A percentile compares a stretch with the other conserved stretches of the same genome.
Evolutionary conservation across 805 yeast genomes (phyloP).

Genomic region (Candida nonsorbophila): DNA sequence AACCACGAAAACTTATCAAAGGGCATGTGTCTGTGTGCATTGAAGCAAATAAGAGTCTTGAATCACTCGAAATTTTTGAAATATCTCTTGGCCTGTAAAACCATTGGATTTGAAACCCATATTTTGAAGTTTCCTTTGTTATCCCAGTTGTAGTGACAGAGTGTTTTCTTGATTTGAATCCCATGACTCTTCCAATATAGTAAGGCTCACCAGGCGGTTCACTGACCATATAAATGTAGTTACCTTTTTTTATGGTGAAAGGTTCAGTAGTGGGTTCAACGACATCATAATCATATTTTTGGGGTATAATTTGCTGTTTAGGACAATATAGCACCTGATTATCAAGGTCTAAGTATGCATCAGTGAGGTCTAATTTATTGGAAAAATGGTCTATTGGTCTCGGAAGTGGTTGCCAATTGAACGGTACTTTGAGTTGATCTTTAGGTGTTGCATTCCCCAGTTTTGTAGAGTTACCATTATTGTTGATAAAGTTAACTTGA

Average conservation of each 20-base stretch:
- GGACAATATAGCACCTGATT: slow-evolving; percentile 36
- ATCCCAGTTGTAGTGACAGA: not conserved
- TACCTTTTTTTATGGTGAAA: slow-evolving; percentile 44
- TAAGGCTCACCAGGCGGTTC: slow-evolving; percentile 96
- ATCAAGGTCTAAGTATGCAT: slow-evolving; percentile 35
- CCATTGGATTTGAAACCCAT: slow-evolving; percentile 77
- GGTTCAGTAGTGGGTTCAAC: slow-evolving; percentile 4
- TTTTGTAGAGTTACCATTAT: no score
- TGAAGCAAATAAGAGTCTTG: slow-evolving; percentile 76
- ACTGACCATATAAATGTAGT: slow-evolving; percentile 74
- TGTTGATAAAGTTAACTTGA: no score
- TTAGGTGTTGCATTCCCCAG: no score
- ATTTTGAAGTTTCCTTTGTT: slow-evolving; percentile 41
- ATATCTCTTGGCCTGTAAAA: slow-evolving; percentile 85
- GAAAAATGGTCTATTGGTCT: slow-evolving; percentile 36
- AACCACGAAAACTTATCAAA: slow-evolving; percentile 66
- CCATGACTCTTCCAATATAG: slow-evolving; percentile 79
- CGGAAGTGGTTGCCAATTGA: slow-evolving; percentile 49
- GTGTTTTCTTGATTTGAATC: slow-evolving; percentile 38
- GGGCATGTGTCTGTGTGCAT: slow-evolving; percentile 86
- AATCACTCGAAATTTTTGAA: slow-evolving; percentile 58
- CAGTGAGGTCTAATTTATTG: slow-evolving; percentile 32
- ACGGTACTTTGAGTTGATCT: slow-evolving; percentile 28
- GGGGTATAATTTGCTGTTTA: slow-evolving; percentile 11
- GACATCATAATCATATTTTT: slow-evolving; percentile 2